Base-by-base conservation (phyloP, 768 basidiomycete species). In the Crepidotus variabilis region DNA sequence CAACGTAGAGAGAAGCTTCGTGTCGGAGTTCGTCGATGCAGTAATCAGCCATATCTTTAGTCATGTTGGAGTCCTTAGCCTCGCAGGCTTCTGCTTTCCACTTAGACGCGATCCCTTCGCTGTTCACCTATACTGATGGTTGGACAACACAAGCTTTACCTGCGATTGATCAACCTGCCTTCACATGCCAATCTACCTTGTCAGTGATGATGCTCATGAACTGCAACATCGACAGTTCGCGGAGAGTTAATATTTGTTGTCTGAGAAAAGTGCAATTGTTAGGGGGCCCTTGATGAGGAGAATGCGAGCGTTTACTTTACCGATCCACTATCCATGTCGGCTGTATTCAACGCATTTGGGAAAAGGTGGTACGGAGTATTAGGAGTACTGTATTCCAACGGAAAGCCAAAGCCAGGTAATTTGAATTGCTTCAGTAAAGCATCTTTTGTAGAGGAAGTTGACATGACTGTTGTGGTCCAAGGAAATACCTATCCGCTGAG, bases 181-280 rank as follows among this genome's bases (percentile, higher is more conserved):
- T 72, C 22, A 52, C 49, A 47, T 70, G 51, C 74, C 72, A 74
- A 7, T 69, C 64, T 0, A 60, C 51, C 57, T 75, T 72, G 49
- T 75, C 72, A 0, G 74, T 73, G 8, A 71, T 52, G 20, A 46
- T 54, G 57, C 73, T 73, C 71, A 75, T 74, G 39, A 74, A 62
- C 14, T 62, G 66, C 14, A 72, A 53, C 74, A 73, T 74, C 1
- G 63, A 62, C 9, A 71, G 59, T 51, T 73, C 72, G 10, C 71
- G 69, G 6, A 70, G 54, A 1, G 70, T 69, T 1, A 57, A 64
- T 45, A 67, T 33, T 18, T 56, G 52, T 20, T 66, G 54, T 21
- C 68, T 67, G 28, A n/a, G 28, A 28, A 4, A 3, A 3, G 28
- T 28, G 28, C 28, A n/a, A n/a, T n/a, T n/a, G 3, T 28, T 28